phyloP scores from a whole-genome alignment of 2,329 filamentous ascomycete species.

The Ilyonectria destructans region DNA sequence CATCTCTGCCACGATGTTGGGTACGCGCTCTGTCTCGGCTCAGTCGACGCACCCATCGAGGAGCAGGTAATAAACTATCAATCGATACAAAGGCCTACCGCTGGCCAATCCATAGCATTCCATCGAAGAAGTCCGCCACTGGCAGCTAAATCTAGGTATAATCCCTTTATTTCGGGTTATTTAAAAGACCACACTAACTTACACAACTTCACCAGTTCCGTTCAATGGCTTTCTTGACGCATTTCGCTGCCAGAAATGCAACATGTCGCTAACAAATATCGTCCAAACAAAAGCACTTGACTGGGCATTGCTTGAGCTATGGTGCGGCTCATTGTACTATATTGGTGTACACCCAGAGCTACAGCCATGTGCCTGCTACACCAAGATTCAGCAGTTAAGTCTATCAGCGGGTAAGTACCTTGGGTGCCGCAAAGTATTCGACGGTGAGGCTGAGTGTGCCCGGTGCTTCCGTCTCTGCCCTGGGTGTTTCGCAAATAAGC shows the following conservation, averaged over 20 bases:
- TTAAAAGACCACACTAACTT: neutral
- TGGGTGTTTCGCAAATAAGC: neutral
- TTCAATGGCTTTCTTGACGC: constrained; percentile 8
- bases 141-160: constrained; percentile 15
- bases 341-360: neutral
- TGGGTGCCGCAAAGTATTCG: neutral
- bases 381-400: neutral
- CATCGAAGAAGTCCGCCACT: neutral
- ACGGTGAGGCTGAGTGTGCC: neutral
- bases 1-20: constrained; percentile 14
- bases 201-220: neutral
- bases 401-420: neutral
- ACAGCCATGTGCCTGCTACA: constrained; percentile 7
- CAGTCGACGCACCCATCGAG: neutral
- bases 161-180: neutral
- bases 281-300: neutral
- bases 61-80: neutral
- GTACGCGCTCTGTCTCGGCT: constrained; percentile 1
- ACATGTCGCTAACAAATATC: neutral
- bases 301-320: constrained; percentile 3
- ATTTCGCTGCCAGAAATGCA: constrained; percentile 4
- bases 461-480: constrained; percentile 9
- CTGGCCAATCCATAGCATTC: neutral
- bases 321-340: constrained; percentile 3
- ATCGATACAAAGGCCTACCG: neutral